These are phyloP conservation scores for Sporothrix humicola DNA, from an alignment of 2,329 filamentous ascomycete species.

Conservation along the genomic window DNA sequence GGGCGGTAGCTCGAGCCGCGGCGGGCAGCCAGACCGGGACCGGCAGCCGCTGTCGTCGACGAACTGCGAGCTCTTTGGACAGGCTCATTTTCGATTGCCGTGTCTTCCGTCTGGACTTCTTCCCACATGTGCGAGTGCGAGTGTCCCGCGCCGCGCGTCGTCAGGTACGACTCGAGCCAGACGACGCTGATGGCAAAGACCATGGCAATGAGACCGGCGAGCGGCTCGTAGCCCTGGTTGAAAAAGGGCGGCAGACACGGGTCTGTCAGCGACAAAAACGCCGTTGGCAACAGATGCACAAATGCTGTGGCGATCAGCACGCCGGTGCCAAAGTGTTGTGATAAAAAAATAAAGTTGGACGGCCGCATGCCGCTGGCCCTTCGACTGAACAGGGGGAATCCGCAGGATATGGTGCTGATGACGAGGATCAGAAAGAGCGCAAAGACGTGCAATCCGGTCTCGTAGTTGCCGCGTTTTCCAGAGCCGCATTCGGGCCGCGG, in stretches of 20 bases:
- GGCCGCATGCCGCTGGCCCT: slow-evolving; percentile 64
- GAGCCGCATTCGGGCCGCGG: slow-evolving; percentile 60
- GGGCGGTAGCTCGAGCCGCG: slow-evolving; percentile 52
- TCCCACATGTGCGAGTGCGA: slow-evolving; percentile 64
- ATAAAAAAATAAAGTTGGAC: slow-evolving; percentile 66
- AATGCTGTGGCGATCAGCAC: slow-evolving; percentile 88
- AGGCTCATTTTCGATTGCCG: slow-evolving; percentile 39
- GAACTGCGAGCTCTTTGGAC: not conserved
- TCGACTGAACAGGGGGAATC: slow-evolving; percentile 68
- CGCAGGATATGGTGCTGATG: slow-evolving; percentile 58
- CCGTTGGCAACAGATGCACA: slow-evolving; percentile 74
- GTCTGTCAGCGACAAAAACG: slow-evolving; percentile 69
- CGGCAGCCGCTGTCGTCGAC: not conserved
- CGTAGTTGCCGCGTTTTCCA: slow-evolving; percentile 62
- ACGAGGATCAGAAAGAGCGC: slow-evolving; percentile 52
- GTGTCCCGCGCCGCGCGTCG: slow-evolving; percentile 68
- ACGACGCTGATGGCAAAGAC: slow-evolving; percentile 81
- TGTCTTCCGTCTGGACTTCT: slow-evolving; percentile 50
- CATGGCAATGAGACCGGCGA: slow-evolving; percentile 84
- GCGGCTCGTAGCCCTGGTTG: slow-evolving; percentile 76
- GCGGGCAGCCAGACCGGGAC: slow-evolving; percentile 48
- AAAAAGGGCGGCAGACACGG: slow-evolving; percentile 79
- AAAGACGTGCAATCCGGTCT: slow-evolving; percentile 69
- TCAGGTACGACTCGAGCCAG: slow-evolving; percentile 86
- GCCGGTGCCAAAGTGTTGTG: slow-evolving; percentile 79